Base-by-base conservation (phyloP, 495 filamentous ascomycete genomes). In the Bombardia bombarda region DNA sequence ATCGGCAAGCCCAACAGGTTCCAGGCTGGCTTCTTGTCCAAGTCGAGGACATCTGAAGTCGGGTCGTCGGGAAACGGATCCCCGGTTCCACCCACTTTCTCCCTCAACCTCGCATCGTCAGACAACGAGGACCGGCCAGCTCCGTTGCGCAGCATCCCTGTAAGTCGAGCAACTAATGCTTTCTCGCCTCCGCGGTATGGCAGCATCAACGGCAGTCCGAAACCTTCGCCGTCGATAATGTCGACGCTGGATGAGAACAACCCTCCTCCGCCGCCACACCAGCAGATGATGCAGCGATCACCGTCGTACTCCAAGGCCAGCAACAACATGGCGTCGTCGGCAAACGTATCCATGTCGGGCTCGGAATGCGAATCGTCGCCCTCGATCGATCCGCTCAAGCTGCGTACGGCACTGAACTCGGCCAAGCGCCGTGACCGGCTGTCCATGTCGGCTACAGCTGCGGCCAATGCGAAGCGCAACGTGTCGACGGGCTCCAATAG, bases 21-120 rank as follows among this genome's bases (percentile, higher is more conserved):
- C 71, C 86, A 95, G 56, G 73, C 89, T 24, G 92, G 92, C 20
- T 95, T 94, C 60, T 68, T 97, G 40, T 81, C 84, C 16, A 94
- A 94, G 68, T 40, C 54, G 21, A 51, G 58, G 9, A 33, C 34
- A 21, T 37, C 34, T 1, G 34, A 37, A 4, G 3, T 20, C 18
- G 34, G 34, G 1, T 6, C 50, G 1, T 56, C 62, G 1, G 50
- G 62, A 1, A 67, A 74, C 43, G 79, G 76, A 44, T 87, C 86
- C 23, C 83, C 84, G 4, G 61, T 75, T 20, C 70, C 82, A 18
- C 83, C 82, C 6, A 77, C 78, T 1, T 67, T 84, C 19, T 69
- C 77, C 8, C 66, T 87, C 25, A 75, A 74, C 44, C 74, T 79
- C 3, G 76, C 75, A 7, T 74, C 74, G 30, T 80, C 85, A 16